Conservation (phyloP, 305 asterid genomes). For the Fraxinus dipetala region DNA sequence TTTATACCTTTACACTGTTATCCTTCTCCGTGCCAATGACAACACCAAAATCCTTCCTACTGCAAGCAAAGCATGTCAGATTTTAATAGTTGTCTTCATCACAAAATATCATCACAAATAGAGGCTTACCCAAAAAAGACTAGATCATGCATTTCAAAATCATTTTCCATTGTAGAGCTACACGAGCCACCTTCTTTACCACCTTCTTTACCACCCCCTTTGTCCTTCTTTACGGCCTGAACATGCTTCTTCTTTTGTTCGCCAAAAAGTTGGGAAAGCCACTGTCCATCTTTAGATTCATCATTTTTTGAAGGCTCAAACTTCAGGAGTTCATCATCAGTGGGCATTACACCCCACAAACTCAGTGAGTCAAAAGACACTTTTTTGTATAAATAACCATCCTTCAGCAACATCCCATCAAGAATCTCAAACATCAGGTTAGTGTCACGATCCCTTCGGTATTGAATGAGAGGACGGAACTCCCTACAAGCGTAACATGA, state of each 20-base stretch:
- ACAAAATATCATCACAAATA: slow-evolving; percentile 12
- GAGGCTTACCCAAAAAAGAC: slow-evolving; percentile 80
- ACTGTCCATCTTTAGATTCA: slow-evolving; percentile 65
- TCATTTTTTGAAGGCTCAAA: slow-evolving; percentile 78
- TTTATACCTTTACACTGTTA: slow-evolving; percentile 64
- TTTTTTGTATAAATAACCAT: slow-evolving; percentile 86
- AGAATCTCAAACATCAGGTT: slow-evolving; percentile 63
- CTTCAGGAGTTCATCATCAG: slow-evolving; percentile 85
- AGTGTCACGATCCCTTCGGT: slow-evolving; percentile 90
- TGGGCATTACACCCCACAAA: slow-evolving; percentile 79
- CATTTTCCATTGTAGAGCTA: slow-evolving; percentile 41
- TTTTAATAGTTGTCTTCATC: slow-evolving; percentile 9
- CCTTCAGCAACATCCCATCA: slow-evolving; percentile 95
- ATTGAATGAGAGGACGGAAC: slow-evolving; percentile 90
- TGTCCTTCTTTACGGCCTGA: slow-evolving; percentile 36
- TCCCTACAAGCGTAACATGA: slow-evolving; percentile 47
- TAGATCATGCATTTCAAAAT: slow-evolving; percentile 77
- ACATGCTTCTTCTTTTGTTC: slow-evolving; percentile 56
- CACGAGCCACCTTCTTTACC: slow-evolving; percentile 77
- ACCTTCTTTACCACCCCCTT: slow-evolving; percentile 55
- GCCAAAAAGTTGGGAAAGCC: slow-evolving; percentile 85
- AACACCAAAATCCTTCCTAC: slow-evolving; percentile 91
- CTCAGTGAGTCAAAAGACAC: slow-evolving; percentile 67
- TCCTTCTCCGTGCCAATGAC: slow-evolving; percentile 80
- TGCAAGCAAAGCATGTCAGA: slow-evolving; percentile 35